Percentiles rank a stretch among this genome's conserved stretches.
phyloP scores from a whole-genome alignment of 768 basidiomycete genomes.

The Naganishia kalamii region DNA sequence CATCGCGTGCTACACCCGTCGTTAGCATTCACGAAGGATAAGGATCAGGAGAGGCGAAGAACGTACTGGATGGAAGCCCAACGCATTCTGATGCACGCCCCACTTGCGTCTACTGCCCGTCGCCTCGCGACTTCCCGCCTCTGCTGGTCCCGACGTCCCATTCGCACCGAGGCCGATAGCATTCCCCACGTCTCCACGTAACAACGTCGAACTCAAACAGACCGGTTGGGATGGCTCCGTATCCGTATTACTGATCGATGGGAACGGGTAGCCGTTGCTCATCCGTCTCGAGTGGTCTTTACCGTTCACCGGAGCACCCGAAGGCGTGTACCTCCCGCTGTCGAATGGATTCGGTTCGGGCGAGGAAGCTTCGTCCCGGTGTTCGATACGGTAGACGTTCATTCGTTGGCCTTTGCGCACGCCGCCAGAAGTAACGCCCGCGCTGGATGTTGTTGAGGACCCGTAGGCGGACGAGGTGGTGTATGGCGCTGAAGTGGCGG shows the following conservation, averaged over 20 bases:
- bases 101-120: neutral
- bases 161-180: neutral
- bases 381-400: conserved; percentile 14
- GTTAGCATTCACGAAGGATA: neutral
- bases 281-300: neutral
- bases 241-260: conserved; percentile 14
- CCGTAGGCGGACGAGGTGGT: conserved; percentile 16
- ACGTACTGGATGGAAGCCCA: conserved; percentile 47
- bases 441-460: neutral
- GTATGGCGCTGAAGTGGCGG: conserved; percentile 47
- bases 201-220: conserved; percentile 9
- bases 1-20: conserved; percentile 36
- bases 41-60: neutral
- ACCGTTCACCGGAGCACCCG: conserved; percentile 1
- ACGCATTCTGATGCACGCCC: conserved; percentile 39
- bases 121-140: neutral
- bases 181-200: conserved; percentile 20
- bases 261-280: conserved; percentile 13
- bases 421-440: neutral
- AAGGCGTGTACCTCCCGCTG: conserved; percentile 1
- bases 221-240: conserved; percentile 3
- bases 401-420: conserved; percentile 11
- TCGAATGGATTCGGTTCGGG: conserved; percentile 6
- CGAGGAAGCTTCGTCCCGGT: neutral
- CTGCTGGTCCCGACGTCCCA: neutral